Conservation (phyloP, 495 filamentous ascomycete species). For the Penicillium arizonense region DNA sequence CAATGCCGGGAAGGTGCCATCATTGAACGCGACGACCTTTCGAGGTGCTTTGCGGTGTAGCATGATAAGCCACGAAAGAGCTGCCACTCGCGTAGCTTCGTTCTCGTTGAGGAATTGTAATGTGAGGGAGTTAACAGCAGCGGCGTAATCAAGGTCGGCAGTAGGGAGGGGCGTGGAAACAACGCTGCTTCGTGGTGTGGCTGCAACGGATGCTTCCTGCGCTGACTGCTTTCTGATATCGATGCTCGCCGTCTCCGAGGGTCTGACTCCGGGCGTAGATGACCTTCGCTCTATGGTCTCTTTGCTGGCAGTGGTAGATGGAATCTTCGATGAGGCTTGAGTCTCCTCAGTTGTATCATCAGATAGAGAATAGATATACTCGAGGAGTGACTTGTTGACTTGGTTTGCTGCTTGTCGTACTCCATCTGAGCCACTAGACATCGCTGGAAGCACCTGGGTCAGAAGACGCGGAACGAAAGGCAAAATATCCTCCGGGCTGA, state of each 20-base stretch:
- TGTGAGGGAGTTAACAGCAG: slow-evolving; percentile 92
- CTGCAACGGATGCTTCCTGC: slow-evolving; percentile 40
- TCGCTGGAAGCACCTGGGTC: slow-evolving; percentile 87
- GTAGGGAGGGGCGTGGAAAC: slow-evolving; percentile 44
- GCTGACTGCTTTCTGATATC: slow-evolving; percentile 35
- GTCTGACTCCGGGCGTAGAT: slow-evolving; percentile 46
- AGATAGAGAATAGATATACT: slow-evolving; percentile 86
- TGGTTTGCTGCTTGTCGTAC: slow-evolving; percentile 85
- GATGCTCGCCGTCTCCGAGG: slow-evolving; percentile 30
- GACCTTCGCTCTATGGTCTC: slow-evolving; percentile 52
- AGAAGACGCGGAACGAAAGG: slow-evolving; percentile 89
- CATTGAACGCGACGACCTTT: slow-evolving; percentile 93
- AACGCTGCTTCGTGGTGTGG: slow-evolving; percentile 45
- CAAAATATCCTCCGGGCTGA: slow-evolving; percentile 96
- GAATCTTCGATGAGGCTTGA: slow-evolving; percentile 35
- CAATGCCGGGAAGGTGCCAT: slow-evolving; percentile 93
- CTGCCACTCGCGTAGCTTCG: slow-evolving; percentile 90
- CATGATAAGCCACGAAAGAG: slow-evolving; percentile 96
- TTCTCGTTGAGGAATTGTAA: slow-evolving; percentile 94
- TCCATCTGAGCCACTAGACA: slow-evolving; percentile 85
- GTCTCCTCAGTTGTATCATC: slow-evolving; percentile 62
- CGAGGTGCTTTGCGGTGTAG: slow-evolving; percentile 90
- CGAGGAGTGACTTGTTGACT: slow-evolving; percentile 86
- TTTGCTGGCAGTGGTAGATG: slow-evolving; percentile 46
- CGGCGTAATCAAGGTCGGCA: slow-evolving; percentile 89